A percentile compares a stretch with the other conserved stretches of the same genome.
Evolutionary conservation across 2,329 filamentous ascomycete genomes (phyloP).

Genomic region (Arthrobotrys conoides): DNA sequence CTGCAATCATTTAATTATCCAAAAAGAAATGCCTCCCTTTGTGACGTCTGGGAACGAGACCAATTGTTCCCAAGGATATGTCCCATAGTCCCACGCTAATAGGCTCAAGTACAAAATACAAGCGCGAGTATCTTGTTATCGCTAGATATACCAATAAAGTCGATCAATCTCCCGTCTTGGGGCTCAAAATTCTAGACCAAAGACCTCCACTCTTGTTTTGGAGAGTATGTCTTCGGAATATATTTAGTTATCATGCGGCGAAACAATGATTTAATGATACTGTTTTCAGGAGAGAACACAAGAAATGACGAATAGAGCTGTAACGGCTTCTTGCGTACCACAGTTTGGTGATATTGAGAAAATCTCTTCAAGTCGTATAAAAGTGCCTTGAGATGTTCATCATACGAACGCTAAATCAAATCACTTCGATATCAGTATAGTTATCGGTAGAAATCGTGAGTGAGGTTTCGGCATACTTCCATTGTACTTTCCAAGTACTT

Average conservation of each 20-base stretch:
- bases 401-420: neutral
- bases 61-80: neutral
- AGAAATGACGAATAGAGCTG: neutral
- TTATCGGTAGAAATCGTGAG: neutral
- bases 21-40: no score
- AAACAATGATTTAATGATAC: constrained; percentile 11
- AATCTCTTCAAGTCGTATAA: constrained; percentile 2
- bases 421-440: neutral
- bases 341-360: neutral
- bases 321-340: neutral
- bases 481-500: neutral
- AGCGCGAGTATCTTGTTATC: neutral
- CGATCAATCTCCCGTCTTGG: neutral
- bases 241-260: neutral
- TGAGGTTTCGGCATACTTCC: neutral
- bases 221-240: neutral
- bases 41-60: no score
- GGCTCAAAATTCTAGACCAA: neutral
- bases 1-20: neutral
- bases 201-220: neutral
- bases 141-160: neutral
- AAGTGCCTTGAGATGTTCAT: neutral
- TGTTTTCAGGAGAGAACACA: neutral
- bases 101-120: neutral
- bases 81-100: constrained; percentile 1